Percentiles rank a stretch among this genome's conserved stretches.
phyloP scores from a whole-genome alignment of 495 filamentous ascomycete species.

The Friedmanniomyces endolithicus region DNA sequence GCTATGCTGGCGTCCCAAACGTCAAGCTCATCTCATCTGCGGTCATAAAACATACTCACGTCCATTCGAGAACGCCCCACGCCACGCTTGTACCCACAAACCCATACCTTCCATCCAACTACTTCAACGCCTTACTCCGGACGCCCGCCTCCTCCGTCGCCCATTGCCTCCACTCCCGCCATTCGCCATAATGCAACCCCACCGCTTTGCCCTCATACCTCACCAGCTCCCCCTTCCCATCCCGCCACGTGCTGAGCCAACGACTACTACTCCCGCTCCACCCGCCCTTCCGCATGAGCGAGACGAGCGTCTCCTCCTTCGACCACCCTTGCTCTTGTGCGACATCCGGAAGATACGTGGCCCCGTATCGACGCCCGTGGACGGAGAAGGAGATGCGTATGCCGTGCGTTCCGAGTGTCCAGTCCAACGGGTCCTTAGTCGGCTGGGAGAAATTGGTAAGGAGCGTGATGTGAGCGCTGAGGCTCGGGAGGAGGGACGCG shows the following conservation, averaged over 20 bases:
- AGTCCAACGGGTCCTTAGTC: slow-evolving; percentile 59
- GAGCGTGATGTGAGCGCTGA: slow-evolving; percentile 34
- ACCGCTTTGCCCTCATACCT: slow-evolving; percentile 72
- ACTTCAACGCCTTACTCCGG: slow-evolving; percentile 2
- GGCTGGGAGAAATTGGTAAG: slow-evolving; percentile 33
- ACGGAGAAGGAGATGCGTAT: slow-evolving; percentile 41
- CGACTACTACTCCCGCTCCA: slow-evolving; percentile 56
- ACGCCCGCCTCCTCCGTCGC: slow-evolving; percentile 29
- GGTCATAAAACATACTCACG: background rate
- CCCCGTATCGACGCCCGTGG: slow-evolving; percentile 33
- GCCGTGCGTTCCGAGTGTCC: slow-evolving; percentile 76
- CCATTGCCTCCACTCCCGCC: slow-evolving; percentile 68
- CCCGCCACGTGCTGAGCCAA: slow-evolving; percentile 53
- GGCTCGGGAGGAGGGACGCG: slow-evolving; percentile 48
- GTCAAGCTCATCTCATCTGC: too few relatives aligned
- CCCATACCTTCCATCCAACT: too few relatives aligned
- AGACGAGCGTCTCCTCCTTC: slow-evolving; percentile 80
- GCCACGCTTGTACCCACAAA: background rate
- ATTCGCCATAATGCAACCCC: slow-evolving; percentile 56
- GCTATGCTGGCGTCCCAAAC: too few relatives aligned
- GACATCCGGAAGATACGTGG: slow-evolving; percentile 89
- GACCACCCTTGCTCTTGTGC: slow-evolving; percentile 88
- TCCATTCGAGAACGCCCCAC: background rate
- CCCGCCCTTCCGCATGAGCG: slow-evolving; percentile 87
- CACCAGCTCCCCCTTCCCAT: slow-evolving; percentile 53